Conservation (phyloP, 768 basidiomycete genomes). For the Rhodotorula babjevae region DNA sequence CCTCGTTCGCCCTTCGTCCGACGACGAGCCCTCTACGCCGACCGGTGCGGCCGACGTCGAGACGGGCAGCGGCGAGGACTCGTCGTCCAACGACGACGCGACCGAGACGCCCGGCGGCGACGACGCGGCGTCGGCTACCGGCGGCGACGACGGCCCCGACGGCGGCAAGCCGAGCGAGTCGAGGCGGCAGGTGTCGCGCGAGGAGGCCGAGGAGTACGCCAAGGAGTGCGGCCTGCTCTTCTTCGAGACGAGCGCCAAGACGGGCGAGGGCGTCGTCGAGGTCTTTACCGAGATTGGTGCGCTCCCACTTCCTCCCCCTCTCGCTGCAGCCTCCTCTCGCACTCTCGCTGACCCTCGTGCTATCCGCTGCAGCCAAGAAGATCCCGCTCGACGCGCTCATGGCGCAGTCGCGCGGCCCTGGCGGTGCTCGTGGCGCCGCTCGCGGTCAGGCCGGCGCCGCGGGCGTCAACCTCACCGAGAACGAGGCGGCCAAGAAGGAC, state of each 20-base stretch:
- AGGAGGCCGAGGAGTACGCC: constrained; percentile 95
- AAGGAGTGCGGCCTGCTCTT: constrained; percentile 89
- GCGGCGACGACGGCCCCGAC: constrained; percentile 60
- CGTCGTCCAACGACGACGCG: constrained; percentile 71
- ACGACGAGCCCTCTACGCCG: constrained; percentile 27
- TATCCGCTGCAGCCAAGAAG: constrained; percentile 59
- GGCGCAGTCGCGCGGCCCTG: constrained; percentile 58
- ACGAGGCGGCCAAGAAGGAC: constrained; percentile 46
- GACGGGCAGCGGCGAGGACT: neutral
- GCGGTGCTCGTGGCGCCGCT: constrained; percentile 28
- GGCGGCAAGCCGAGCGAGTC: constrained; percentile 55
- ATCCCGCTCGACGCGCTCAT: constrained; percentile 91
- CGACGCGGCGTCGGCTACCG: neutral
- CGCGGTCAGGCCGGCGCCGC: constrained; percentile 57
- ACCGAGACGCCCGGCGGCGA: constrained; percentile 63
- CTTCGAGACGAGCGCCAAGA: constrained; percentile 97
- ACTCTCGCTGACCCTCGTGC: neutral
- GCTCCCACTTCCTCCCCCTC: constrained; percentile 33
- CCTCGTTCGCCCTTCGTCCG: constrained; percentile 49
- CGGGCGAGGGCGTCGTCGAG: constrained; percentile 88
- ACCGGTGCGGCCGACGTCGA: constrained; percentile 44
- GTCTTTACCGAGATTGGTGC: constrained; percentile 96
- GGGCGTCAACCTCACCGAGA: constrained; percentile 49
- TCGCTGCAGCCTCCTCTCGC: too few relatives aligned
- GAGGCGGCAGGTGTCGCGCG: constrained; percentile 80